Evolutionary conservation across 805 yeast species (phyloP).

Genomic region (Wickerhamiella siamensis): DNA sequence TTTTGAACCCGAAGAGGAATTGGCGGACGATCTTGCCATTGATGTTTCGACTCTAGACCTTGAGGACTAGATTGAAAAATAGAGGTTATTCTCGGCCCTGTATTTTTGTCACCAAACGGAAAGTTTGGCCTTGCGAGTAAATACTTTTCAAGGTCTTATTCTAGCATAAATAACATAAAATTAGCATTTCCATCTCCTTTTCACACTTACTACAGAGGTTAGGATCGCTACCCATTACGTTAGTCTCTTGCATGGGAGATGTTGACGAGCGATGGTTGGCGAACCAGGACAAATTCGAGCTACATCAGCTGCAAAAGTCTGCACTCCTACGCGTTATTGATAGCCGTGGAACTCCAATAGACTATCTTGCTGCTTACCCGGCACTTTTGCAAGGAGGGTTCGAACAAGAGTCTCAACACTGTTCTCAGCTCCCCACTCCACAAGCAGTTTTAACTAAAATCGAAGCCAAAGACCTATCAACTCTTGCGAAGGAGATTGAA

Average conservation of each 20-base stretch:
- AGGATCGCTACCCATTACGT: too few species aligned
- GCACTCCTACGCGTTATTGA: constrained; percentile 1
- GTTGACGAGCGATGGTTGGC: background rate
- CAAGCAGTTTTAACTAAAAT: background rate
- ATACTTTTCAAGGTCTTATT: too few species aligned
- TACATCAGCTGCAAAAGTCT: constrained; percentile 1
- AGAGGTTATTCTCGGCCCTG: background rate
- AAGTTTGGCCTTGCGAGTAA: too few species aligned
- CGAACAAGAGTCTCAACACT: background rate
- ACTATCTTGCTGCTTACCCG: background rate
- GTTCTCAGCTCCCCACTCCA: background rate
- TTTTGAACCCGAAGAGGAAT: constrained; percentile 1
- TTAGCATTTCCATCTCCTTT: too few species aligned
- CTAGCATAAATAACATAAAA: too few species aligned
- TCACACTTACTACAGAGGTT: too few species aligned
- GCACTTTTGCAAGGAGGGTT: constrained; percentile 1
- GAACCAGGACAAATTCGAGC: constrained; percentile 2
- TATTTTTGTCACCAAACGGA: too few species aligned
- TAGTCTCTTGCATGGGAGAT: background rate
- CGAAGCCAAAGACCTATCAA: background rate
- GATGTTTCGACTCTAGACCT: background rate
- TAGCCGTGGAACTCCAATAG: background rate
- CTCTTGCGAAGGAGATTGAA: background rate
- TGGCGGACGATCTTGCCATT: background rate
- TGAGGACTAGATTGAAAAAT: background rate